Percentiles rank a stretch among this genome's conserved stretches.
These are phyloP conservation scores for Xylariaceae sp. DNA, from an alignment of 2,329 filamentous ascomycete species.

Conservation along the genomic window DNA sequence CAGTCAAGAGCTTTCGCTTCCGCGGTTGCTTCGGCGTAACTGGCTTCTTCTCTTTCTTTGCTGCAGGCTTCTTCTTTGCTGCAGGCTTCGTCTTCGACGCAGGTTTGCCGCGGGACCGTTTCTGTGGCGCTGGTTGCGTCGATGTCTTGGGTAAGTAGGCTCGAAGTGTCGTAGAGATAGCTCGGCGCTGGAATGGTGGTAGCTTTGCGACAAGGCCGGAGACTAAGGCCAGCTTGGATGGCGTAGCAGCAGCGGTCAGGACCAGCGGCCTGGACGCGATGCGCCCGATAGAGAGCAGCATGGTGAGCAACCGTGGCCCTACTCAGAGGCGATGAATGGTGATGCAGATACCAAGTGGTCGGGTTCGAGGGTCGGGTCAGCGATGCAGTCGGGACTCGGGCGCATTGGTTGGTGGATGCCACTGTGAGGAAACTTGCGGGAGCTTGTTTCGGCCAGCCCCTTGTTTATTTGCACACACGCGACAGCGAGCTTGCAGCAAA, in stretches of 20 bases:
- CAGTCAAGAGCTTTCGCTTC: slow-evolving; percentile 3
- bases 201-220: too few species aligned
- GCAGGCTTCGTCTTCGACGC: background rate
- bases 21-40: background rate
- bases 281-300: slow-evolving; percentile 36
- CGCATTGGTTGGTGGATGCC: too few species aligned
- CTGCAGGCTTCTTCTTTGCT: slow-evolving; percentile 11
- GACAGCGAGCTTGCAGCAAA: slow-evolving; percentile 6
- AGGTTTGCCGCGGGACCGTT: too few species aligned
- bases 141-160: slow-evolving; percentile 2
- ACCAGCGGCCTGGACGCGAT: slow-evolving; percentile 28
- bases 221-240: too few species aligned
- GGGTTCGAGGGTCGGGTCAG: too few species aligned
- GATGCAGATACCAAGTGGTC: too few species aligned
- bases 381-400: too few species aligned
- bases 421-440: too few species aligned
- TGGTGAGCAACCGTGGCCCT: slow-evolving; percentile 22
- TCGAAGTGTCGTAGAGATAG: background rate
- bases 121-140: slow-evolving; percentile 11
- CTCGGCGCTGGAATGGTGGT: slow-evolving; percentile 1
- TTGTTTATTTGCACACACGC: slow-evolving; percentile 16
- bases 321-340: too few species aligned
- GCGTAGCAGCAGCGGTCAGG: slow-evolving; percentile 13
- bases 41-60: slow-evolving; percentile 3
- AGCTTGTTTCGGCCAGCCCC: slow-evolving; percentile 4